Percentiles rank a stretch among this genome's conserved stretches.
Evolutionary conservation across 2,329 filamentous ascomycete species (phyloP).

Genomic region (Xylariomycetidae sp.): DNA sequence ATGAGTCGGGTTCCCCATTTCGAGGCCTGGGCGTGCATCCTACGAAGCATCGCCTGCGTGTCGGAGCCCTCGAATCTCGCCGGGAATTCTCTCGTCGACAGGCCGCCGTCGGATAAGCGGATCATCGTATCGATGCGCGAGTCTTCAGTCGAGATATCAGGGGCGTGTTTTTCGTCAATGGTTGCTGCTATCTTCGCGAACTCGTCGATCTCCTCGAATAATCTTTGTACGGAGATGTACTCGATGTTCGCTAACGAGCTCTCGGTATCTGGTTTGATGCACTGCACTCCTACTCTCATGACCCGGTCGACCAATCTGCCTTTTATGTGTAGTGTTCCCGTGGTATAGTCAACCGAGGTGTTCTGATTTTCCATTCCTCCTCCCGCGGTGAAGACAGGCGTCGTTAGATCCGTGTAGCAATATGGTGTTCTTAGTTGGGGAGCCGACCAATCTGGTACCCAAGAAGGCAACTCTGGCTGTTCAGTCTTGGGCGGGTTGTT

Average conservation of each 20-base stretch:
- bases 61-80: slow-evolving; percentile 2
- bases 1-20: slow-evolving; percentile 3
- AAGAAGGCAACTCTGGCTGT: slow-evolving; percentile 24
- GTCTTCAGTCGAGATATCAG: slow-evolving; percentile 1
- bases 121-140: slow-evolving; percentile 3
- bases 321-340: slow-evolving; percentile 9
- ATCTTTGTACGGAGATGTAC: slow-evolving; percentile 13
- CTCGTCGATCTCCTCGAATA: slow-evolving; percentile 22
- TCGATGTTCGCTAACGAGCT: slow-evolving; percentile 13
- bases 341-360: slow-evolving; percentile 4
- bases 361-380: slow-evolving; percentile 1
- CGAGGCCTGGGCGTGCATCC: slow-evolving; percentile 3
- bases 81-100: slow-evolving; percentile 7
- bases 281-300: slow-evolving; percentile 12
- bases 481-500: slow-evolving; percentile 17
- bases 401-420: slow-evolving; percentile 18
- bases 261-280: slow-evolving; percentile 4
- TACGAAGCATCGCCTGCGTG: background rate
- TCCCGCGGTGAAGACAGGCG: slow-evolving; percentile 20
- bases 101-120: slow-evolving; percentile 10
- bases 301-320: slow-evolving; percentile 20
- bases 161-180: slow-evolving; percentile 1
- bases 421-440: slow-evolving; percentile 16
- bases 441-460: slow-evolving; percentile 30
- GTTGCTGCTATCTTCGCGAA: slow-evolving; percentile 11